Base-by-base conservation (phyloP, 345 rosid genomes). In the Raphanus sativus region DNA sequence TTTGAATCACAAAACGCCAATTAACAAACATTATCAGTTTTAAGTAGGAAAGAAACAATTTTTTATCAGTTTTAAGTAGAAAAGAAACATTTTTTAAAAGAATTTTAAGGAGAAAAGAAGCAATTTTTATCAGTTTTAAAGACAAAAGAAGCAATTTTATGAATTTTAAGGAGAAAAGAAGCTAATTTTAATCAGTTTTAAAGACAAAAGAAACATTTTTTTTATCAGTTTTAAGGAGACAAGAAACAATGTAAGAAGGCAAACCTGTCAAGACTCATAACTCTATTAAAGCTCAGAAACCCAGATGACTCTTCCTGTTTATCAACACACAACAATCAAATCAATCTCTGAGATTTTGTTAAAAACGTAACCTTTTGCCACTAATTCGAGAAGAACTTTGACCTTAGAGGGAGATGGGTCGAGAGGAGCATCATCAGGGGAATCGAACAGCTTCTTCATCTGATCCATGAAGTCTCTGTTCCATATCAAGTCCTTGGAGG, bases 191-290 rank as follows among this genome's bases (percentile, higher is more conserved):
- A 38, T 8, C 42, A 38, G 42, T 38, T 38, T 9, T 38, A 9
- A 38, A 8, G 12, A 38, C 10, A 38, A 8, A 38, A 38, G 42
- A 38, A 38, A 2, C 42, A 38, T 34, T 34, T 34, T 8, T 4
- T 58, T 58, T 58, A 77, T 58, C 13, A 81, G 67, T 64, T 48
- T 3, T 8, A 5, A 13, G 8, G 50, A 21, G 36, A 45, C 12
- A 33, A 36, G 5, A 56, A 75, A 5, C 55, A 21, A 48, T 4
- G 55, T 48, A 48, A 48, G 76, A 45, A 38, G 21, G 67, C 62
- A 80, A 75, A 92, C 98, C 96, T 89, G 85, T 94, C 97, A 59
- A 94, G 92, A 75, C 75, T 82, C 98, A 90, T 92, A 13, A 88
- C 97, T 89, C 97, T 86, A 62, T 84, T 90, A 40, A 92, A 85